Conservation (phyloP, 305 asterid species). For the Fraxinus angustifolia region DNA sequence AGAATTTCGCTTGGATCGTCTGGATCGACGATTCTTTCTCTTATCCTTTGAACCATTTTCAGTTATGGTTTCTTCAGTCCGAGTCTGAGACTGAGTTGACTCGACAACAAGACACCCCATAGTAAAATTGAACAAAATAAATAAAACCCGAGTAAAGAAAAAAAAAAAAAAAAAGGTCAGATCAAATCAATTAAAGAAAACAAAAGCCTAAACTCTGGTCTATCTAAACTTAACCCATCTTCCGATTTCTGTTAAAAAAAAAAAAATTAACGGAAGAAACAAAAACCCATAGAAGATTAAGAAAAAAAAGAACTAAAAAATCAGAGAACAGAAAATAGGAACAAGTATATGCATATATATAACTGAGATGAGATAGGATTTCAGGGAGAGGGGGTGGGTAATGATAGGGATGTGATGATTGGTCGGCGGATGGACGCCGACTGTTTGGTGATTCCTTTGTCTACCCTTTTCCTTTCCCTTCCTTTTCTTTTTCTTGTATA, state of each 20-base stretch:
- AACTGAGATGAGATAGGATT: not conserved
- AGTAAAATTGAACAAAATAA: not conserved
- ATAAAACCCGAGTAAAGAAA: not conserved
- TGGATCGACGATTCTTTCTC: conserved; percentile 11
- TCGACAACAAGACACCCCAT: conserved; percentile 45
- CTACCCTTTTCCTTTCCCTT: not conserved
- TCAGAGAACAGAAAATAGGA: not conserved
- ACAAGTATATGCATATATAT: not conserved
- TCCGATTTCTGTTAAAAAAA: not conserved
- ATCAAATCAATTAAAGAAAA: not conserved
- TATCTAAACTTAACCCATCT: not conserved
- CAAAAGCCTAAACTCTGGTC: not conserved
- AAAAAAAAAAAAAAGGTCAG: not conserved
- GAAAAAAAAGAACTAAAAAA: not conserved
- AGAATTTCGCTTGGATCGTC: conserved; percentile 5
- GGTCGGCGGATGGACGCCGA: conserved; percentile 2
- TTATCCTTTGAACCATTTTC: not conserved
- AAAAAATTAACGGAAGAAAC: not conserved
- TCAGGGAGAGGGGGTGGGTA: not conserved
- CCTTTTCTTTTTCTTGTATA: not conserved
- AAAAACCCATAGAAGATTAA: not conserved
- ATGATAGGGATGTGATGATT: conserved; percentile 1
- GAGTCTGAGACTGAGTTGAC: conserved; percentile 28
- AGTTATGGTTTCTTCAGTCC: conserved; percentile 11
- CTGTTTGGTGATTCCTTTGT: not conserved